A percentile compares a stretch with the other conserved stretches of the same genome.
Conservation (phyloP, 2,329 filamentous ascomycete species). For the Hymenoscyphus fraxineus region DNA sequence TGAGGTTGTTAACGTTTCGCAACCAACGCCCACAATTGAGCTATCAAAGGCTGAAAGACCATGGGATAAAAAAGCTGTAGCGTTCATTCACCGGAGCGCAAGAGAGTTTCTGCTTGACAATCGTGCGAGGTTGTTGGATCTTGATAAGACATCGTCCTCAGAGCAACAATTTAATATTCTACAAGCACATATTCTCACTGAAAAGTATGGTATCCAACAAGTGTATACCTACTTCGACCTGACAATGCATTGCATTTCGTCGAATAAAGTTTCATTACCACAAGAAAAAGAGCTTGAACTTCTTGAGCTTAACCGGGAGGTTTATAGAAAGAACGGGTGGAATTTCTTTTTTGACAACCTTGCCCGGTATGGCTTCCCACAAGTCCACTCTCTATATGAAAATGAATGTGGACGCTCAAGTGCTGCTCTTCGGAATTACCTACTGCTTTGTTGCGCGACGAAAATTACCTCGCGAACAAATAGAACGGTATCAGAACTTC, state of each 20-base stretch:
- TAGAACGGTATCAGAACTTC: not conserved
- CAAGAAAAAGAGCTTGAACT: not conserved
- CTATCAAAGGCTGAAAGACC: not conserved
- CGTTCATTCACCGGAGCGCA: not conserved
- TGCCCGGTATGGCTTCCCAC: not conserved
- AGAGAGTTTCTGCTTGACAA: not conserved
- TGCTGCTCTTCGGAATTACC: not conserved
- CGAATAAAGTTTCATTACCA: not conserved
- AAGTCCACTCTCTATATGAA: not conserved
- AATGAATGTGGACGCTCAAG: not conserved
- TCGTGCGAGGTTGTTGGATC: not conserved
- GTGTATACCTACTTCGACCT: rapidly evolving
- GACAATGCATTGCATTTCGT: not conserved
- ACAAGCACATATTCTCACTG: not conserved
- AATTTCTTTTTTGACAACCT: not conserved
- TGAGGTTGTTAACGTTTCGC: not conserved
- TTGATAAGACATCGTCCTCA: not conserved
- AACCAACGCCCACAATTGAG: not conserved
- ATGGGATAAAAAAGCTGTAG: not conserved
- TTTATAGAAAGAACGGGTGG: not conserved
- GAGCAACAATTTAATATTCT: not conserved
- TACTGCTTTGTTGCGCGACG: not conserved
- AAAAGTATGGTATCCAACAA: not conserved
- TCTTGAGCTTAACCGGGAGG: not conserved
- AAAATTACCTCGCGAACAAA: not conserved